Base-by-base conservation (phyloP, 495 filamentous ascomycete genomes). In the Aspergillus nidulans region DNA sequence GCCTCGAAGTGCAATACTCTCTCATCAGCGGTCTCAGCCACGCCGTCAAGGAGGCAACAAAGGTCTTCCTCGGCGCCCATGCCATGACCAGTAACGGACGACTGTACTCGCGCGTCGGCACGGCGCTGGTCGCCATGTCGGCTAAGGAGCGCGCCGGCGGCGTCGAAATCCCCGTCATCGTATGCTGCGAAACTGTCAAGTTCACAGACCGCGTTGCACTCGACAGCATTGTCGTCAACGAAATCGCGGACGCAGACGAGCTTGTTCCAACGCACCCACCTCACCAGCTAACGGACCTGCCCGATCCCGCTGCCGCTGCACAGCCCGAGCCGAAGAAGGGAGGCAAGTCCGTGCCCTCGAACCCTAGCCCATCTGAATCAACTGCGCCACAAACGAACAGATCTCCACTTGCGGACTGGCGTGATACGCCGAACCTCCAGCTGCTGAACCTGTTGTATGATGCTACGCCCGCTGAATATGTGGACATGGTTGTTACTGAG, bases 161-260 rank as follows among this genome's bases (percentile, higher is more conserved):
- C 34, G 72, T 76, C 45, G 74, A 79, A 47, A 81, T 90, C 30
- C 89, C 91, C 2, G 92, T 98, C 36, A 85, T 92, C 28, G 90
- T 95, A 4, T 89, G 89, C 55, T 97, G 91, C 68, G 92, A 98
- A 77, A 91, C 87, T 2, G 83, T 98, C 74, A 98, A 97, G 69
- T 96, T 96, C 71, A 92, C 89, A 20, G 94, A 96, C 60, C 83
- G 86, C 50, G 90, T 96, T 4, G 87, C 90, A 8, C 81, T 95
- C 0, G 94, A 96, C 70, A 88, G 88, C 30, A 91, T 98, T 58
- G 91, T 94, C 20, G 85, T 86, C 49, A 97, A 98, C 69, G 94
- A 98, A 75, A 85, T 97, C 54, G 91, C 85, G 39, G 77, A 76
- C 23, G 71, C 85, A 24, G 85, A 88, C 54, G 85, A 88, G 66